These are phyloP conservation scores for Chrysopogon serrulatus DNA, from an alignment of 176 grass and related monocot genomes.

Conservation along the genomic window DNA sequence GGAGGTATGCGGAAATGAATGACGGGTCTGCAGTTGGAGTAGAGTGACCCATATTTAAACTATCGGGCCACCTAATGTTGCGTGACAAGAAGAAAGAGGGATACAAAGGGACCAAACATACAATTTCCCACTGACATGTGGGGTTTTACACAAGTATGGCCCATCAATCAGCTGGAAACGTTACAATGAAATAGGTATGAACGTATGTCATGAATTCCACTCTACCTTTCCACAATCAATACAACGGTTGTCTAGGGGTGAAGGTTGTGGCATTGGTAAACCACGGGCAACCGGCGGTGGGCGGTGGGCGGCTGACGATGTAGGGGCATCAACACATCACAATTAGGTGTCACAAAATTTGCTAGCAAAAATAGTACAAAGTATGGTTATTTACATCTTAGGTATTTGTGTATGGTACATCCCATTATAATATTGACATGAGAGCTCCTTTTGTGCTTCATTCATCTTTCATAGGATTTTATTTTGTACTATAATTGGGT, in stretches of 20 bases:
- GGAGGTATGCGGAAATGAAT: background rate
- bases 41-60: background rate
- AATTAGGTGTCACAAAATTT: background rate
- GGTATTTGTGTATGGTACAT: background rate
- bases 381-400: background rate
- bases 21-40: accelerated
- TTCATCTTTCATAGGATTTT: background rate
- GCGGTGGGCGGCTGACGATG: background rate
- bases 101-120: background rate
- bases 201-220: background rate
- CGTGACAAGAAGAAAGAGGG: background rate
- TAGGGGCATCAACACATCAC: background rate
- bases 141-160: background rate
- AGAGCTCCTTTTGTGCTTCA: background rate
- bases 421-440: background rate
- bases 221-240: background rate
- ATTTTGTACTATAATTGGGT: background rate
- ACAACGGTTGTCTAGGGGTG: too few species aligned
- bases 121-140: background rate
- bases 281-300: too few species aligned
- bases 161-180: too few species aligned
- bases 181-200: accelerated
- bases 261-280: background rate
- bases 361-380: background rate
- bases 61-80: background rate